Evolutionary conservation across 208 protist genomes (phyloP), one percentile per base, ranked within the genome.

Genomic region (Zelonia costaricensis): DNA sequence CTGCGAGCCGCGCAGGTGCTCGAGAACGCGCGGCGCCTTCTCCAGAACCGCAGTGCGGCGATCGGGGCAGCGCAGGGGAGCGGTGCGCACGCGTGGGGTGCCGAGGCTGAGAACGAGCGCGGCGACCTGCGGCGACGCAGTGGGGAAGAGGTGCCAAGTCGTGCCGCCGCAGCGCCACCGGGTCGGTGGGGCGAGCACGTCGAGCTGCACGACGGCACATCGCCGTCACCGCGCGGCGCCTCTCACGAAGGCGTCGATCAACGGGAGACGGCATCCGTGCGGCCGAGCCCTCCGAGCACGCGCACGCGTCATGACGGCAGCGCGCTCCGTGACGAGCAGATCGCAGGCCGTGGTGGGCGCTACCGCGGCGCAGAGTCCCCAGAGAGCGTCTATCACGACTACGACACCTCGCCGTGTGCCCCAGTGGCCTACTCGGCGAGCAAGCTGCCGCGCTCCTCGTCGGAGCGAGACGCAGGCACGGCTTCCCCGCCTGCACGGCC

Each of bases 331-430:
- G n/a, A n/a, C n/a, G n/a, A n/a, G n/a, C n/a, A n/a, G n/a, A n/a
- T n/a, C n/a, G n/a, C n/a, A n/a, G n/a, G n/a, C n/a, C n/a, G n/a
- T n/a, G n/a, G n/a, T n/a, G n/a, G 28, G n/a, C 31, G 6, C 49
- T 40, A 33, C 12, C 31, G 7, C 4, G 9, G 31, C 16, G 9
- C 20, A 30, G 20, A 23, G 6, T 59, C 55, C 2, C 40, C 40
- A 18, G 55, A 49, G n/a, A 38, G 55, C 42, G 31, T 31, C 55
- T 54, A 56, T 18, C 52, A 35, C 58, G 23, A 31, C 28, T 66
- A 62, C 54, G 66, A 73, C 54, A 45, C 58, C 4, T 73, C 58
- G 10, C 66, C 66, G 5, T 65, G 58, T 36, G 44, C 66, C 2
- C 58, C 66, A 0, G 58, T 73, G 27, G 66, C 40, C 13, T 62